Evolutionary conservation across 2,329 filamentous ascomycete genomes (phyloP).

Genomic region (Colletotrichum chrysophilum): DNA sequence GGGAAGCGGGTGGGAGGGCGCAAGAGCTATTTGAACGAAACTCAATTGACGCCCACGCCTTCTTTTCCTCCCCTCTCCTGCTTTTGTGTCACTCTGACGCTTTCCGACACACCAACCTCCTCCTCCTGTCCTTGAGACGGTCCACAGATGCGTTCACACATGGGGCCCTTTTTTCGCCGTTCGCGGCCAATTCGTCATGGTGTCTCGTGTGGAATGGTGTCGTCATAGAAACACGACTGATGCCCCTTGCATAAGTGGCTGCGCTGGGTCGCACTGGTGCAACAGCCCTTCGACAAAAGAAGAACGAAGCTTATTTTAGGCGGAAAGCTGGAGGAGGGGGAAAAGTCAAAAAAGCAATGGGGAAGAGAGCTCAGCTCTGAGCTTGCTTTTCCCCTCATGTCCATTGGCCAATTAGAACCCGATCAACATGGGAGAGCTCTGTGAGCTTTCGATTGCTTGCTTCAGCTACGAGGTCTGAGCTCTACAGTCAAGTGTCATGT

Average conservation of each 20-base stretch:
- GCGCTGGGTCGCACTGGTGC: neutral
- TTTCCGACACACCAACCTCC: neutral
- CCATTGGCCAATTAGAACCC: constrained; percentile 7
- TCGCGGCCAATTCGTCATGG: constrained; percentile 17
- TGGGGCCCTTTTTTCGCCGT: neutral
- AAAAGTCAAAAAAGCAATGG: neutral
- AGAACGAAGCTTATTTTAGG: neutral
- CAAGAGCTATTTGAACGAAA: constrained; percentile 17
- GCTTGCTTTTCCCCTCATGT: neutral
- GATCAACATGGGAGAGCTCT: neutral
- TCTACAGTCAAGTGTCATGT: neutral
- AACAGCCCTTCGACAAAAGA: neutral
- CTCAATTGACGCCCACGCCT: neutral
- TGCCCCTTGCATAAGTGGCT: constrained; percentile 25
- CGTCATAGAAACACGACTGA: constrained; percentile 19
- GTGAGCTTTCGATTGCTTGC: neutral
- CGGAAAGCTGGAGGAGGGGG: neutral
- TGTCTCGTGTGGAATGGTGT: constrained; percentile 22
- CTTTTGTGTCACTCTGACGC: neutral
- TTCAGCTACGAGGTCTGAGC: neutral
- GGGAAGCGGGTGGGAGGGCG: neutral
- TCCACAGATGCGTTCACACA: constrained; percentile 13
- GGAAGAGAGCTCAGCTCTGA: neutral
- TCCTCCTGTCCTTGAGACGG: neutral
- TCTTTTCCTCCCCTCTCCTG: neutral